These are phyloP conservation scores for Phytophthora pseudosyringae DNA, from an alignment of 352 stramenopile genomes.

Conservation along the genomic window DNA sequence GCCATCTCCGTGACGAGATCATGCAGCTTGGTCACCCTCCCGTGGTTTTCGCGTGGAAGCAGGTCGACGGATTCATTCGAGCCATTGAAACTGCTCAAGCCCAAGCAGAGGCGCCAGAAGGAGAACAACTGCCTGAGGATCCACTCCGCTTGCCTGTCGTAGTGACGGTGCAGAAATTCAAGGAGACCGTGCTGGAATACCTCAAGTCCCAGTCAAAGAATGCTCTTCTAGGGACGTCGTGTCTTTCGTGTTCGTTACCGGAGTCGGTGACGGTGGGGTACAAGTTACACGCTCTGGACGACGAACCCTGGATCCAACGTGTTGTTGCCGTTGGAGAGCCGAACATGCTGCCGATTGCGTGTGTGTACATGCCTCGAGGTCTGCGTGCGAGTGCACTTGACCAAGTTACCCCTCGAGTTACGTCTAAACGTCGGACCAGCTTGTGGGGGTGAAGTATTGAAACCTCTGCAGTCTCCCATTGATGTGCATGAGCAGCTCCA, in stretches of 20 bases:
- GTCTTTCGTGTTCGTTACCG: slow-evolving; percentile 24
- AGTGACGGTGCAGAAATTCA: slow-evolving; percentile 31
- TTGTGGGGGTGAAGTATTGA: slow-evolving; percentile 24
- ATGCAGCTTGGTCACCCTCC: slow-evolving; percentile 19
- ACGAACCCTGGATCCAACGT: slow-evolving; percentile 15
- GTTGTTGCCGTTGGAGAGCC: slow-evolving; percentile 8
- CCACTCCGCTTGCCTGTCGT: slow-evolving; percentile 19
- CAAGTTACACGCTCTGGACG: slow-evolving; percentile 10
- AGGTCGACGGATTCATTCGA: slow-evolving; percentile 20
- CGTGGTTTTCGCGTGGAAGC: slow-evolving; percentile 20
- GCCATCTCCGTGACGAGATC: slow-evolving; percentile 8
- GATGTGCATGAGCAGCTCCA: too few species aligned
- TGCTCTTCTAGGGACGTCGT: slow-evolving; percentile 13
- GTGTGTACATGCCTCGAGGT: slow-evolving; percentile 26
- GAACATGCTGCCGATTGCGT: slow-evolving; percentile 18
- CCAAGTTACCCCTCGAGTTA: slow-evolving; percentile 9
- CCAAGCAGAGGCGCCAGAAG: neutral
- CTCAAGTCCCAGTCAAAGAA: slow-evolving; percentile 1
- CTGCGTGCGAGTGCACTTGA: slow-evolving; percentile 26
- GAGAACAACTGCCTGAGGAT: slow-evolving; percentile 11
- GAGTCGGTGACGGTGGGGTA: slow-evolving; percentile 15
- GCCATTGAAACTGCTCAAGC: slow-evolving; percentile 30
- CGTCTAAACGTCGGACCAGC: neutral
- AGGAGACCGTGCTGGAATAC: slow-evolving; percentile 28
- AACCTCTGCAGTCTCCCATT: too few species aligned